phyloP scores from a whole-genome alignment of 2,329 filamentous ascomycete genomes.

The Penicillium sp. region DNA sequence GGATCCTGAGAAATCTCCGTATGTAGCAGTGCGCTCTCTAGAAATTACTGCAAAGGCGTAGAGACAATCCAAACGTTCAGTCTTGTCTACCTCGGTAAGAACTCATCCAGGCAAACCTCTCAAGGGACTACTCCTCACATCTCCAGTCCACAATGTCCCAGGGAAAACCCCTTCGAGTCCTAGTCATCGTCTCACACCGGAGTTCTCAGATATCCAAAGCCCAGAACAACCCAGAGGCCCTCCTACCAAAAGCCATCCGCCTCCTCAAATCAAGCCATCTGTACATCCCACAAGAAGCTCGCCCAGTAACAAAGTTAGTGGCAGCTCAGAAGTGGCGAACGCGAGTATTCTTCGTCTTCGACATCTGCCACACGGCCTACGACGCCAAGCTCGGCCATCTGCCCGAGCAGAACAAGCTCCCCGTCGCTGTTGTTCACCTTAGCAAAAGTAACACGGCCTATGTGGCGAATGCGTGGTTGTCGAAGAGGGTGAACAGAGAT shows the following conservation, averaged over 20 bases:
- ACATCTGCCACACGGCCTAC: constrained; percentile 24
- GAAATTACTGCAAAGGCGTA: background rate
- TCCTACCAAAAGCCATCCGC: constrained; percentile 20
- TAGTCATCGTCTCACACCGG: constrained; percentile 25
- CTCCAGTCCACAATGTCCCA: constrained; percentile 8
- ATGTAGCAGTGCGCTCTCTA: too few relatives aligned
- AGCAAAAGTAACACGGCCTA: constrained; percentile 25
- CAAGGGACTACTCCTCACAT: background rate
- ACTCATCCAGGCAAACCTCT: background rate
- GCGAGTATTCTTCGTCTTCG: constrained; percentile 27
- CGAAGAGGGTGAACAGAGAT: constrained; percentile 26
- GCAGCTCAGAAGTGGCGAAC: constrained; percentile 25
- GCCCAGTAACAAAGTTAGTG: constrained; percentile 15
- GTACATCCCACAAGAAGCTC: background rate
- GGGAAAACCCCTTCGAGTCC: constrained; percentile 20
- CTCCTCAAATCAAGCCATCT: constrained; percentile 18
- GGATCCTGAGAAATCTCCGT: background rate
- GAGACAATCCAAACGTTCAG: background rate
- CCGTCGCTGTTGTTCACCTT: constrained; percentile 25
- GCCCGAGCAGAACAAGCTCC: constrained; percentile 27
- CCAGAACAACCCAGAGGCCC: constrained; percentile 17
- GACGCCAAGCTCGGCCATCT: constrained; percentile 24
- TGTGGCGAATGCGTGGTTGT: constrained; percentile 19
- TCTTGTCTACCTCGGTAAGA: background rate
- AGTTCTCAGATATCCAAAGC: constrained; percentile 18